Conservation (phyloP, 192 early-diverging fungal species). For the Thamnidium elegans region DNA sequence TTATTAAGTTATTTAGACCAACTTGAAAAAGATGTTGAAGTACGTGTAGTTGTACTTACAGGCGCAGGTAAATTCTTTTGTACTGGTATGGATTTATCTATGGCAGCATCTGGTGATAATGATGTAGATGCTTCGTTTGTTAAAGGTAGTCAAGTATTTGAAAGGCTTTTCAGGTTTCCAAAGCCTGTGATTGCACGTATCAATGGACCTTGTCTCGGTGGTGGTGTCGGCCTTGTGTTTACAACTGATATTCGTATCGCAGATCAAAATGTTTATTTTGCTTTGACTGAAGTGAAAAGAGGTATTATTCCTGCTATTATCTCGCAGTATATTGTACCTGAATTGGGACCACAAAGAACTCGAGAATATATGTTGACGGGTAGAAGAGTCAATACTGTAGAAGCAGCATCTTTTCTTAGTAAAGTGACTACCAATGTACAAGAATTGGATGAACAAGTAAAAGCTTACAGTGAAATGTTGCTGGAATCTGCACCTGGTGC, state of each 20-base stretch:
- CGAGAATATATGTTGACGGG: constrained; percentile 59
- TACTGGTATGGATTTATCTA: constrained; percentile 59
- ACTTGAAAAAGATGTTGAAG: constrained; percentile 41
- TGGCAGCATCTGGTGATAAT: constrained; percentile 13
- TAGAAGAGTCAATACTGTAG: constrained; percentile 41
- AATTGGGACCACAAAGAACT: constrained; percentile 47
- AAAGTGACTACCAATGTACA: constrained; percentile 25
- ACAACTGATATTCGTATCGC: constrained; percentile 56
- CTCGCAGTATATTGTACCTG: constrained; percentile 58
- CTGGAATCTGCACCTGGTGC: constrained; percentile 47
- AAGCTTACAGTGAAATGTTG: constrained; percentile 41
- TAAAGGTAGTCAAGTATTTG: constrained; percentile 40
- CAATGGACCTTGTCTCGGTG: constrained; percentile 64
- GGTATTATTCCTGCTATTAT: constrained; percentile 67
- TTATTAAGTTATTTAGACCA: constrained; percentile 41
- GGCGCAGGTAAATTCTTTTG: constrained; percentile 64
- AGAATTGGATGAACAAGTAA: constrained; percentile 45
- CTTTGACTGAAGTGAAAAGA: constrained; percentile 57
- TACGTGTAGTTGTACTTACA: constrained; percentile 56
- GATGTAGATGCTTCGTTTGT: constrained; percentile 25
- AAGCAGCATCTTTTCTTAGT: constrained; percentile 41
- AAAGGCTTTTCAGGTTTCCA: constrained; percentile 40
- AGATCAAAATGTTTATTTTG: constrained; percentile 41
- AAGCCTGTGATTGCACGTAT: constrained; percentile 55
- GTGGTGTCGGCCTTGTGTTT: constrained; percentile 57